Evolutionary conservation across 106 monocot genomes (phyloP).

Genomic region (Phalaenopsis equestris): DNA sequence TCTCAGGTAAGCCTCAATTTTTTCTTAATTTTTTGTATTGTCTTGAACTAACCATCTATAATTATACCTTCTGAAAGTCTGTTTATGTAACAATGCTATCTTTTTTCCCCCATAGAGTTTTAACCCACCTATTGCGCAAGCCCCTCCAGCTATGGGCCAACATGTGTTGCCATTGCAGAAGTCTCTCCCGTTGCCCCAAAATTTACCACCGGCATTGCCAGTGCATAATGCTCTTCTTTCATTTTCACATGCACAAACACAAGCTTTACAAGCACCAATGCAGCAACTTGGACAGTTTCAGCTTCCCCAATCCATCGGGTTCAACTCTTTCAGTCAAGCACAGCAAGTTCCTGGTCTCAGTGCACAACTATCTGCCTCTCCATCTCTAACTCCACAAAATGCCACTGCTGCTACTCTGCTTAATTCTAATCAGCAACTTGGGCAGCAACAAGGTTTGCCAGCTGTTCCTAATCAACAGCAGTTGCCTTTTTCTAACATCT

Average conservation of each 20-base stretch:
- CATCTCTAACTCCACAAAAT: constrained; percentile 42
- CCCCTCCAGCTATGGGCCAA: constrained; percentile 32
- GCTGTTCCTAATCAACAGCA: constrained; percentile 47
- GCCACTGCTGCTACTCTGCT: constrained; percentile 25
- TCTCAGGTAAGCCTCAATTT: constrained; percentile 28
- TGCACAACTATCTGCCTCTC: constrained; percentile 39
- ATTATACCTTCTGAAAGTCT: background rate
- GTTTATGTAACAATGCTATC: background rate
- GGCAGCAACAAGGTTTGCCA: constrained; percentile 24
- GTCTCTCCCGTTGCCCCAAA: constrained; percentile 31
- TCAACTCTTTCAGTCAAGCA: constrained; percentile 34
- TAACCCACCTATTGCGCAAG: constrained; percentile 42
- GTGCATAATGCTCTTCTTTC: constrained; percentile 41
- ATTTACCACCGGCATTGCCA: constrained; percentile 33
- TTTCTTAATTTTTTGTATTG: background rate
- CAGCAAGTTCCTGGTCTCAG: constrained; percentile 41
- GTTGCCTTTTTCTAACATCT: constrained; percentile 28
- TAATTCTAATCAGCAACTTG: constrained; percentile 15
- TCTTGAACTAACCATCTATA: background rate
- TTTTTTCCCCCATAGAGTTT: constrained; percentile 28
- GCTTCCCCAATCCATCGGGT: constrained; percentile 40
- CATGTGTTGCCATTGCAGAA: constrained; percentile 62
- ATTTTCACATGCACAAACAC: constrained; percentile 37
- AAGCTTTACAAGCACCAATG: constrained; percentile 34
- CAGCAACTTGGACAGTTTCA: constrained; percentile 55